Evolutionary conservation across 257 asterid genomes (phyloP).

Genomic region (Plantago elongata): DNA sequence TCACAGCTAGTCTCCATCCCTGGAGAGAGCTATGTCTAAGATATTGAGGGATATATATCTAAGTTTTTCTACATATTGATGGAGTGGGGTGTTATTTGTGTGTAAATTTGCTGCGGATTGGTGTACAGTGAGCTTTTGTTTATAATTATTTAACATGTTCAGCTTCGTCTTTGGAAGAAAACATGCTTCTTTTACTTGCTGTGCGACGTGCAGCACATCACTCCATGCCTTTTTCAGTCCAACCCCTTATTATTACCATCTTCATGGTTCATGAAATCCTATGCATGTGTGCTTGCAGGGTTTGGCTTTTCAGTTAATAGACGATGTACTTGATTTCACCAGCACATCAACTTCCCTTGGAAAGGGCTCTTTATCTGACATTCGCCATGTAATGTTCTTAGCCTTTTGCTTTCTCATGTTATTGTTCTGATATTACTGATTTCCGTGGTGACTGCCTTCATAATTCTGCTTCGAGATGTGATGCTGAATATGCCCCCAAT

Average conservation of each 20-base stretch:
- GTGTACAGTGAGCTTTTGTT: no score
- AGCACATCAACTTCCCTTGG: slow-evolving; percentile 91
- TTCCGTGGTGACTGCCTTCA: neutral
- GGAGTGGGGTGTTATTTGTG: no score
- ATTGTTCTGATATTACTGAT: neutral
- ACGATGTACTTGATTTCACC: slow-evolving; percentile 90
- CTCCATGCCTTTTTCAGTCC: no score
- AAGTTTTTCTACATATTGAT: no score
- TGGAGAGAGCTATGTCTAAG: no score
- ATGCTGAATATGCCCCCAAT: slow-evolving; percentile 2
- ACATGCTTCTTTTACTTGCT: no score
- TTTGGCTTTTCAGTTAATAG: slow-evolving; percentile 87
- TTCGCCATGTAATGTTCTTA: slow-evolving; percentile 66
- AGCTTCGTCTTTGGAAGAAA: no score
- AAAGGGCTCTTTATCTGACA: slow-evolving; percentile 94
- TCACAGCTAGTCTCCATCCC: no score
- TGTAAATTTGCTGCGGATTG: no score
- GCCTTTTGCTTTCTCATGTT: neutral
- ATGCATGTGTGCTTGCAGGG: slow-evolving; percentile 52
- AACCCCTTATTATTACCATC: neutral
- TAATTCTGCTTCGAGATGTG: neutral
- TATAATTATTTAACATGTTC: no score
- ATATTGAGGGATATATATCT: no score
- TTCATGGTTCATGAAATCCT: neutral
- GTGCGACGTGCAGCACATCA: no score